These are phyloP conservation scores for Chrysoporthe puriensis DNA, from an alignment of 2,329 filamentous ascomycete genomes.

Conservation along the genomic window DNA sequence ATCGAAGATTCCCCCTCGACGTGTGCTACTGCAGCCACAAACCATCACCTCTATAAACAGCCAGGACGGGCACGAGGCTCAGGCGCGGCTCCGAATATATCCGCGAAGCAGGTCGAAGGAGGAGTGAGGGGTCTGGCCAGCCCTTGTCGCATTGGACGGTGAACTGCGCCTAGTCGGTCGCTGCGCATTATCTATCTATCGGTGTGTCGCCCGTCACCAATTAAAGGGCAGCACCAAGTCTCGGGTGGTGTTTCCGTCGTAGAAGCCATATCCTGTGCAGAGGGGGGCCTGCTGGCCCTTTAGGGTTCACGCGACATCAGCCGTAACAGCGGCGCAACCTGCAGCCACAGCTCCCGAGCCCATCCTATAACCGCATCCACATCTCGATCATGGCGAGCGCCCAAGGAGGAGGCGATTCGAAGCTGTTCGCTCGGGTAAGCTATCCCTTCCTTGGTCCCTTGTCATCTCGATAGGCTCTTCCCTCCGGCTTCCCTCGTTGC, in stretches of 20 bases:
- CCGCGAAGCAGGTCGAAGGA: not conserved
- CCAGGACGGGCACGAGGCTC: constrained; percentile 13
- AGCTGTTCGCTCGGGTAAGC: constrained; percentile 95
- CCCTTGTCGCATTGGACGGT: constrained; percentile 19
- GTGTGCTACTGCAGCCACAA: constrained; percentile 23
- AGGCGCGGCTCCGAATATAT: constrained; percentile 6
- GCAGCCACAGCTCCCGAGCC: constrained; percentile 15
- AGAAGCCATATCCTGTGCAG: constrained; percentile 18
- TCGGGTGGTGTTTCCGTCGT: constrained; percentile 20
- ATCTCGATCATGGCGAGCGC: constrained; percentile 55
- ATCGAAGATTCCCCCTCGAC: not conserved
- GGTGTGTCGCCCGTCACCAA: constrained; percentile 18
- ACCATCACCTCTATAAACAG: not conserved
- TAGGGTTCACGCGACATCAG: constrained; percentile 25
- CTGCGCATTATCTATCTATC: constrained; percentile 16
- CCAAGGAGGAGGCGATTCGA: constrained; percentile 86
- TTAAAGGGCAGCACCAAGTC: constrained; percentile 21
- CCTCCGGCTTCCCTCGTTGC: constrained; percentile 12
- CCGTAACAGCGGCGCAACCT: constrained; percentile 13
- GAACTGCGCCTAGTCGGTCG: constrained; percentile 12
- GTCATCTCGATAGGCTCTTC: constrained; percentile 6
- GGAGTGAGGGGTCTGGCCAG: constrained; percentile 19
- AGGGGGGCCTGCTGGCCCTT: constrained; percentile 8
- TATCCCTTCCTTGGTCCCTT: constrained; percentile 20
- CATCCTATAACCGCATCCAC: constrained; percentile 13